Base-by-base conservation (phyloP, 768 basidiomycete genomes). In the Termitomyces sp. region DNA sequence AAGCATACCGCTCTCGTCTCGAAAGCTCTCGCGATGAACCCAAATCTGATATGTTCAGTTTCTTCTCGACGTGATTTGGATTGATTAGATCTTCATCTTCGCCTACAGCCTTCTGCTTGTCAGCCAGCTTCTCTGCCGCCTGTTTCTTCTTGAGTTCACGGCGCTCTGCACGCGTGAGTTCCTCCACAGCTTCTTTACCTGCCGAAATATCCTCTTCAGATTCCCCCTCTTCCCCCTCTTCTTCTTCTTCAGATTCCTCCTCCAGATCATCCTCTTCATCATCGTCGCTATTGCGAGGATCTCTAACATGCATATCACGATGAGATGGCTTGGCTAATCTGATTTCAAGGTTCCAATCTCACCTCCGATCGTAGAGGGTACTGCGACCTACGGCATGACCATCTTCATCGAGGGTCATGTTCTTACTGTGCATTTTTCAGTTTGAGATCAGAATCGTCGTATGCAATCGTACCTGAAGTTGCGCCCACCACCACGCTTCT, bases 91-190 rank as follows among this genome's bases (percentile, higher is more conserved):
- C 83, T 0, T 81, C 80, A 63, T 94, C 84, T 72, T 31, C 72
- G 62, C 58, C 67, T 67, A 70, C 50, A 20, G 17, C 66, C 64
- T 76, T 69, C 70, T 77, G 68, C 70, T 82, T 79, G 69, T 81
- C 71, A 57, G 54, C 42, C 55, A 25, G 56, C 56, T 57, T 57
- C 47, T 48, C 56, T 7, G 80, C 77, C 29, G 81, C 80, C 69
- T 89, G 86, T 70, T 91, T 88, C 83, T 91, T 94, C 84, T 95
- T 95, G 69, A 90, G 73, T 36, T 89, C 94, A 65, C 83, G 85
- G 61, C 91, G 80, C 73, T 96, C 87, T 0, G 82, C 75, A 40
- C 94, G 86, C 14, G 83, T 80, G 57, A 94, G 77, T 70, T 90
- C 91, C 15, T 78, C 82, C 67, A 79, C 78, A 46, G 69, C 57